These are phyloP conservation scores for Blastobotrys ciferrii DNA, from an alignment of 1,139 yeast genomes.

Conservation along the genomic window DNA sequence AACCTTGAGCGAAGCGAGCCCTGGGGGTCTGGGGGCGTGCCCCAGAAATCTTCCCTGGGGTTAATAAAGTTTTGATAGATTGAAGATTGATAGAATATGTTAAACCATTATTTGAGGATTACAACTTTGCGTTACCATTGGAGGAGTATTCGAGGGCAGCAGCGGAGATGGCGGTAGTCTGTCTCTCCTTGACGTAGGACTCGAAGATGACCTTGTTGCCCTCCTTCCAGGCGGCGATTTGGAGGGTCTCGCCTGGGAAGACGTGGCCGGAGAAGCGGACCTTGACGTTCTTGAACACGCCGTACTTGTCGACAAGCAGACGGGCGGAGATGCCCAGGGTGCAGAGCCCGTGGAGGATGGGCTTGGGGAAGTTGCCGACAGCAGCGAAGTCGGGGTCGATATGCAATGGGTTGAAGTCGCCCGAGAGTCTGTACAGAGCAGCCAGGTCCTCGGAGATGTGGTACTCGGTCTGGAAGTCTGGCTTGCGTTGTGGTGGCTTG, in stretches of 20 bases:
- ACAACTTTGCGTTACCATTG: slow-evolving; percentile 27
- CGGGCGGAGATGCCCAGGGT: slow-evolving; percentile 82
- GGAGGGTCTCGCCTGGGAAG: slow-evolving; percentile 93
- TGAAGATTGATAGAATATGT: slow-evolving; percentile 1
- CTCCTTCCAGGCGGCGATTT: slow-evolving; percentile 81
- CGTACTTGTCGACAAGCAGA: slow-evolving; percentile 73
- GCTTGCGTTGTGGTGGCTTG: slow-evolving; percentile 59
- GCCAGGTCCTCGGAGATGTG: slow-evolving; percentile 76
- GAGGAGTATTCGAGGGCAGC: slow-evolving; percentile 74
- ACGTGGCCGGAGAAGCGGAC: slow-evolving; percentile 90
- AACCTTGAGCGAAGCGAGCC: too few relatives aligned
- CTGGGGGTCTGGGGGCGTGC: too few relatives aligned
- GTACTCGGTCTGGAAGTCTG: slow-evolving; percentile 64
- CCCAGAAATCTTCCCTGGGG: too few relatives aligned
- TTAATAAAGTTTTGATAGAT: too few relatives aligned
- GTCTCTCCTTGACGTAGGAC: slow-evolving; percentile 77
- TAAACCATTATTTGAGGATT: slow-evolving; percentile 14
- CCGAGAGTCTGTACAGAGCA: slow-evolving; percentile 84
- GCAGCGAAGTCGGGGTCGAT: slow-evolving; percentile 89
- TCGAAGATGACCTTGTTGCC: slow-evolving; percentile 74
- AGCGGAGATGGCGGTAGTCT: slow-evolving; percentile 74
- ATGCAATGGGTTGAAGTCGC: slow-evolving; percentile 94
- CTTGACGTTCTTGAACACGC: slow-evolving; percentile 80
- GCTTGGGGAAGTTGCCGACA: slow-evolving; percentile 81
- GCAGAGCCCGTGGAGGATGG: slow-evolving; percentile 92